phyloP scores from a whole-genome alignment of 345 rosid genomes.

The Populus simonii region DNA sequence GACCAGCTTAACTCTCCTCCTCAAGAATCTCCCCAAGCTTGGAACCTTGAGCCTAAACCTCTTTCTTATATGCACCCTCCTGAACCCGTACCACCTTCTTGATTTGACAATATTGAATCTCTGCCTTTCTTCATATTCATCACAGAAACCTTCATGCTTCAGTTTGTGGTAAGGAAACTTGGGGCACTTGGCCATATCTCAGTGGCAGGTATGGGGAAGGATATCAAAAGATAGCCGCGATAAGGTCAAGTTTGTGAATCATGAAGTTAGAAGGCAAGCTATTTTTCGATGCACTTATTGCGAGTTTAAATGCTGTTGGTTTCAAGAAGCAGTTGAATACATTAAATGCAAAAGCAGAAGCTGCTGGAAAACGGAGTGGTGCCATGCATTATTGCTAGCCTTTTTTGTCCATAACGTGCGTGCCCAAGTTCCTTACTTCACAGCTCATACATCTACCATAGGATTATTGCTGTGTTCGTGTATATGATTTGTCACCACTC shows the following conservation, averaged over 20 bases:
- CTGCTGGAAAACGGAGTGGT: background rate
- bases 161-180: conserved; percentile 45
- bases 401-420: background rate
- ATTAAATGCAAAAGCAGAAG: conserved; percentile 25
- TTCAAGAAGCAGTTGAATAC: conserved; percentile 26
- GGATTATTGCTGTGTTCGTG: no score
- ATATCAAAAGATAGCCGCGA: background rate
- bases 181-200: conserved; percentile 29
- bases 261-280: background rate
- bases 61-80: conserved; percentile 41
- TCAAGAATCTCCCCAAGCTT: conserved; percentile 34
- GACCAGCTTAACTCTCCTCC: conserved; percentile 35
- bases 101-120: conserved; percentile 8
- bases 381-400: background rate
- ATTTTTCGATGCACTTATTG: background rate
- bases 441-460: background rate
- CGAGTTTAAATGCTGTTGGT: background rate
- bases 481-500: no score
- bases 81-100: conserved; percentile 36
- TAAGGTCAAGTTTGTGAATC: no score
- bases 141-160: conserved; percentile 20
- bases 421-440: background rate
- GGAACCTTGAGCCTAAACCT: conserved; percentile 53
- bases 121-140: conserved; percentile 13
- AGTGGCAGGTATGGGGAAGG: conserved; percentile 2